Base-by-base conservation (phyloP, 2,329 filamentous ascomycete genomes). In the Cordyceps militaris region DNA sequence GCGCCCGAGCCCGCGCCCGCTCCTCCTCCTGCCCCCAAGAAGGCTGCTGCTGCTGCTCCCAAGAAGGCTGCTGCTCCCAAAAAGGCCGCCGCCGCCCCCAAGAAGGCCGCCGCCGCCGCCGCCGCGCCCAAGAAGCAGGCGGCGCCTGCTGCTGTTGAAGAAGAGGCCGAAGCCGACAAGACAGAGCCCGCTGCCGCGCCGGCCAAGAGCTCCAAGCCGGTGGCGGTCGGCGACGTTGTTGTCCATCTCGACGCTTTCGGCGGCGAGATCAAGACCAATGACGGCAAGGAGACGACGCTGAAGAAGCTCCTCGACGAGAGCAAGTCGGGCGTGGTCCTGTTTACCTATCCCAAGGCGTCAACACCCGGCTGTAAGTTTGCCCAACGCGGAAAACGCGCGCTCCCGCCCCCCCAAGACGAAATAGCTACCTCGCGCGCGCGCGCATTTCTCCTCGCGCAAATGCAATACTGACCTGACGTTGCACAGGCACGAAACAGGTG, bases 281-380 rank as follows among this genome's bases (percentile, higher is more conserved):
- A 96, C 62, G 91, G 91, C 66, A 76, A 80, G 56, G 89, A 87
- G 75, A 91, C 88, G 6, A 91, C 85, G 1, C 77, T 99, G 59
- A 87, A 90, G 75, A 79, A 85, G 65, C 84, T 99, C 24, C 81
- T 97, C 50, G 87, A 91, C 53, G 82, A 88, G 68, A 96, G 91
- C 80, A 86, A 89, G 74, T 79, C 82, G 36, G 94, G 93, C 26
- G 88, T 97, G 44, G 90, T 96, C 34, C 76, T 97, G 30, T 97
- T 99, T 73, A 97, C 92, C 32, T 97, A 97, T 70, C 94, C 94
- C 59, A 95, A 89, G 75, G 94, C 94, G 13, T 94, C 88, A 28
- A 99, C 94, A 23, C 90, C 91, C 38, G 93, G 93, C 62, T 97
- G 93, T 96, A 84, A 83, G 90, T 70, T 47, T 30, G 23, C 16